Evolutionary conservation across 768 basidiomycete genomes (phyloP).

Genomic region (Ephemerocybe angulata): DNA sequence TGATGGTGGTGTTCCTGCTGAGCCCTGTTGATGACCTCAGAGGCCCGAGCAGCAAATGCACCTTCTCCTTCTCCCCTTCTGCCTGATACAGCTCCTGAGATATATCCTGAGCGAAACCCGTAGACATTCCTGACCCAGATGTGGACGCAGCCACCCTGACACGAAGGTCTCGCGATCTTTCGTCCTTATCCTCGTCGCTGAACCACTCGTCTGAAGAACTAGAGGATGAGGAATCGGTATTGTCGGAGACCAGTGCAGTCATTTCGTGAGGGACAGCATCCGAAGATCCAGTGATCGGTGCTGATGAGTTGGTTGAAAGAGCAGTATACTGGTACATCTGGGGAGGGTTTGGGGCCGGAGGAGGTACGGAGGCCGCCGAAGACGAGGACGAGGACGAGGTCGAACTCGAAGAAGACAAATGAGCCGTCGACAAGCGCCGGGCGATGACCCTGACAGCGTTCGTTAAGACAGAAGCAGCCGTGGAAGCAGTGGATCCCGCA

Average conservation of each 20-base stretch:
- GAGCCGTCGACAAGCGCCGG: slow-evolving; percentile 50
- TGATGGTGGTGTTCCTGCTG: slow-evolving; percentile 5
- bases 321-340: slow-evolving; percentile 10
- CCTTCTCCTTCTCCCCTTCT: slow-evolving; percentile 6
- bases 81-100: neutral
- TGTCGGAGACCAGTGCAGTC: slow-evolving; percentile 56
- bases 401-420: too few species aligned
- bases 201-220: slow-evolving; percentile 47
- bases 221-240: slow-evolving; percentile 57
- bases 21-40: neutral
- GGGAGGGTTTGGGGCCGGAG: slow-evolving; percentile 8
- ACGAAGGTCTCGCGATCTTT: slow-evolving; percentile 33
- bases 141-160: slow-evolving; percentile 26
- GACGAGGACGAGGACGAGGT: slow-evolving; percentile 20
- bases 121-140: slow-evolving; percentile 21
- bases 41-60: neutral
- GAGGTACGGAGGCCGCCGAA: neutral
- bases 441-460: slow-evolving; percentile 59
- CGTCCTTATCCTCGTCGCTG: slow-evolving; percentile 52
- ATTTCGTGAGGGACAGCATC: slow-evolving; percentile 43
- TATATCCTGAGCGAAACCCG: slow-evolving; percentile 20
- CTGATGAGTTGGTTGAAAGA: slow-evolving; percentile 16
- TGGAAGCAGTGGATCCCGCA: slow-evolving; percentile 7
- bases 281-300: slow-evolving; percentile 9
- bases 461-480: slow-evolving; percentile 29